phyloP scores from a whole-genome alignment of 73 alveolate species.

The Paraurostyla sp. region DNA sequence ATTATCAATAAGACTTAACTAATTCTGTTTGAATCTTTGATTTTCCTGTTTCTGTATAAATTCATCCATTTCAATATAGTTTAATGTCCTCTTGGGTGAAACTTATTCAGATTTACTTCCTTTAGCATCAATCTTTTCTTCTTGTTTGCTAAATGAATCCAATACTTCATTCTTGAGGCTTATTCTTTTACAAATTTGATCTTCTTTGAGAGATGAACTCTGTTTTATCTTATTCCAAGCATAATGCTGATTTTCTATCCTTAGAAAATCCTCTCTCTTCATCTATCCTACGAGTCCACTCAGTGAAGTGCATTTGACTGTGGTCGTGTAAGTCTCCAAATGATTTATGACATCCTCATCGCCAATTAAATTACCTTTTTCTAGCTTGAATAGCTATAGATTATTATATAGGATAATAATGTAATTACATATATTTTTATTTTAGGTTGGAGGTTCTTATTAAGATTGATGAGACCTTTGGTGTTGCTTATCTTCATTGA shows the following conservation, averaged over 20 bases:
- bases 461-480: background rate
- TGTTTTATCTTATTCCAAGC: constrained; percentile 14
- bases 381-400: constrained; percentile 56
- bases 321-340: background rate
- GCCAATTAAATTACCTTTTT: constrained; percentile 46
- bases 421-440: constrained; percentile 11
- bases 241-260: constrained; percentile 21
- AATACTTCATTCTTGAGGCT: constrained; percentile 17
- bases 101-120: too few relatives aligned
- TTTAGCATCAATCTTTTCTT: too few relatives aligned
- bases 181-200: background rate
- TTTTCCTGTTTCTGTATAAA: background rate
- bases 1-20: constrained; percentile 4
- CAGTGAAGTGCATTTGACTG: constrained; percentile 42
- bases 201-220: background rate
- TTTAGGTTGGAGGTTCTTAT: background rate
- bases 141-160: background rate
- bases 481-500: constrained; percentile 28
- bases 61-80: background rate
- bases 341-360: constrained; percentile 33
- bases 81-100: background rate
- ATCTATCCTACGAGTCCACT: constrained; percentile 46
- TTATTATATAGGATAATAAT: background rate
- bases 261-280: constrained; percentile 42
- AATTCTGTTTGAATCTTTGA: background rate